These are phyloP conservation scores for Oryza meyeriana DNA, from an alignment of 176 grass and related monocot genomes.

Conservation along the genomic window DNA sequence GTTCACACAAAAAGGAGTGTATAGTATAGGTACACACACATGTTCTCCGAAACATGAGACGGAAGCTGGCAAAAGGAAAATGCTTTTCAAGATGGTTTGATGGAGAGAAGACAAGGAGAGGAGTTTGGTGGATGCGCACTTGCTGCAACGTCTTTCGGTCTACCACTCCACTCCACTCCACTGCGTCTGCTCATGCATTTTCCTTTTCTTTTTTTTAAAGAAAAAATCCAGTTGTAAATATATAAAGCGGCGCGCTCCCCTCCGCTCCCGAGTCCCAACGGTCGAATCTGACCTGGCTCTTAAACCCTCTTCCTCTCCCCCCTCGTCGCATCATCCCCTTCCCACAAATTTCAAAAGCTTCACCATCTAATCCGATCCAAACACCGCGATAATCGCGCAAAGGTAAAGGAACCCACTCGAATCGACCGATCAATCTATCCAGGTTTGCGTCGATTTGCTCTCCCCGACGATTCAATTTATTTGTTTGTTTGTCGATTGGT, in stretches of 20 bases:
- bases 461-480: neutral
- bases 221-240: neutral
- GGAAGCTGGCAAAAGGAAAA: neutral
- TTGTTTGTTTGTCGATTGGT: neutral
- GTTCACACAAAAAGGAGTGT: neutral
- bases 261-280: constrained; percentile 46
- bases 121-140: constrained; percentile 1
- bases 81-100: neutral
- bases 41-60: neutral
- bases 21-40: neutral
- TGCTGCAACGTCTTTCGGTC: constrained; percentile 4
- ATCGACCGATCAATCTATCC: neutral
- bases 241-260: constrained; percentile 10
- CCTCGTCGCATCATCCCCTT: neutral
- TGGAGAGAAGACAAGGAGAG: neutral
- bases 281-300: constrained; percentile 37
- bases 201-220: neutral
- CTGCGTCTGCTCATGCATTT: neutral
- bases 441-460: constrained; percentile 14
- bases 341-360: constrained; percentile 10
- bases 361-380: neutral
- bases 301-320: constrained; percentile 36
- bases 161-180: neutral
- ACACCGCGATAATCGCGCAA: neutral
- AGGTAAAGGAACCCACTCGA: neutral